Percentiles rank a stretch among this genome's conserved stretches.
phyloP scores from a whole-genome alignment of 345 rosid species.

The Citrus glauca region DNA sequence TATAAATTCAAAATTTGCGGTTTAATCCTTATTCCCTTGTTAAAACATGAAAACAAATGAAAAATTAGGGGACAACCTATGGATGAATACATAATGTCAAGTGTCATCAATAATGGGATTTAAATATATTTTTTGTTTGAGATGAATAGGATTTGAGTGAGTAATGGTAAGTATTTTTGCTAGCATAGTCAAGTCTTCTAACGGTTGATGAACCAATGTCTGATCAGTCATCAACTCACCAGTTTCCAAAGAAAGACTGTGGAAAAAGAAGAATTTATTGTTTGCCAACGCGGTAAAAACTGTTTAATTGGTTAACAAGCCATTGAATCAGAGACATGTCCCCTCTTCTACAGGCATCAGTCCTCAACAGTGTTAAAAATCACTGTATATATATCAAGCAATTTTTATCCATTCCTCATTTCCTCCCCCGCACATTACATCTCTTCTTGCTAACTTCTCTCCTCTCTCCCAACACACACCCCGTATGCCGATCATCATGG shows the following conservation, averaged over 20 bases:
- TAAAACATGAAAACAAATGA: no score
- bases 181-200: neutral
- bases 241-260: slow-evolving; percentile 30
- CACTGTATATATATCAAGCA: neutral
- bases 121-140: no score
- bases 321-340: slow-evolving; percentile 32
- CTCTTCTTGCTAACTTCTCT: neutral
- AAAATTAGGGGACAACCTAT: no score
- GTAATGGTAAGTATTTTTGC: neutral
- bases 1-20: no score
- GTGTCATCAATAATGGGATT: no score
- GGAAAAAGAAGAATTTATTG: neutral
- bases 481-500: neutral
- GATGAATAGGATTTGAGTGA: neutral
- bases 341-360: slow-evolving; percentile 33
- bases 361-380: neutral
- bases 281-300: neutral
- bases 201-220: slow-evolving; percentile 11
- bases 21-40: no score
- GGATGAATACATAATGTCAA: no score
- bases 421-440: neutral
- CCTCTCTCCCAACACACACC: neutral
- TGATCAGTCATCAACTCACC: slow-evolving; percentile 22
- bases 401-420: neutral
- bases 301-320: slow-evolving; percentile 25